Evolutionary conservation across 2,329 filamentous ascomycete genomes (phyloP).

Genomic region (Ciborinia camelliae): DNA sequence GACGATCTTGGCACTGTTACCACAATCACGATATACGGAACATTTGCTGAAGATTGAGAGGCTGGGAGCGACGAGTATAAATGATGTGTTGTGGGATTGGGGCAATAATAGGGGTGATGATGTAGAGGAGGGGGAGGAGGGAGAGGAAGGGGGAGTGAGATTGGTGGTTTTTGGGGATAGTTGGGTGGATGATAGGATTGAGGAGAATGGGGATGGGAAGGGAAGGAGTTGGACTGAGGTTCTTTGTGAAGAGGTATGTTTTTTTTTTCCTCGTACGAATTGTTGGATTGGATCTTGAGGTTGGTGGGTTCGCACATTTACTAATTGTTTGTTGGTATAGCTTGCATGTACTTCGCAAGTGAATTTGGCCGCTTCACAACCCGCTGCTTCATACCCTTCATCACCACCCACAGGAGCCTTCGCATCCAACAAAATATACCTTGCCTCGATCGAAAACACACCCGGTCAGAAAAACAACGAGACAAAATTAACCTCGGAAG

Average conservation of each 20-base stretch:
- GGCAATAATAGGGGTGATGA: slow-evolving; percentile 19
- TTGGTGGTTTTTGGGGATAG: slow-evolving; percentile 37
- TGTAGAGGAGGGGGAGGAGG: slow-evolving; percentile 12
- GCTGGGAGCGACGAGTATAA: slow-evolving; percentile 24
- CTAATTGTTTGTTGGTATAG: slow-evolving; percentile 21
- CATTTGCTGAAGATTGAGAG: slow-evolving; percentile 28
- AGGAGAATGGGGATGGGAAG: slow-evolving; percentile 19
- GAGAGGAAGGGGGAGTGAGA: slow-evolving; percentile 22
- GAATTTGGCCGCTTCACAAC: slow-evolving; percentile 33
- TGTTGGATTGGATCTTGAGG: neutral
- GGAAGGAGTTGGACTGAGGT: slow-evolving; percentile 34
- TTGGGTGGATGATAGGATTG: slow-evolving; percentile 33
- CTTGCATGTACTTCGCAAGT: slow-evolving; percentile 34
- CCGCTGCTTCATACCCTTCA: slow-evolving; percentile 24
- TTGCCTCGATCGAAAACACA: neutral
- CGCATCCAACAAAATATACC: slow-evolving; percentile 29
- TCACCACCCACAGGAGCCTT: slow-evolving; percentile 30
- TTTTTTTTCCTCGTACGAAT: no score
- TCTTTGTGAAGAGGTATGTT: slow-evolving; percentile 35
- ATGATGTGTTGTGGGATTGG: slow-evolving; percentile 31
- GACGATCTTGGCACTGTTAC: slow-evolving; percentile 27
- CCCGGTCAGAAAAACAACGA: neutral
- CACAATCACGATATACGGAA: slow-evolving; percentile 22
- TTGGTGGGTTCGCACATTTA: neutral
- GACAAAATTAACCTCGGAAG: neutral